phyloP scores from a whole-genome alignment of 176 grass and related monocot species.

The maize (Zea mays) region DNA sequence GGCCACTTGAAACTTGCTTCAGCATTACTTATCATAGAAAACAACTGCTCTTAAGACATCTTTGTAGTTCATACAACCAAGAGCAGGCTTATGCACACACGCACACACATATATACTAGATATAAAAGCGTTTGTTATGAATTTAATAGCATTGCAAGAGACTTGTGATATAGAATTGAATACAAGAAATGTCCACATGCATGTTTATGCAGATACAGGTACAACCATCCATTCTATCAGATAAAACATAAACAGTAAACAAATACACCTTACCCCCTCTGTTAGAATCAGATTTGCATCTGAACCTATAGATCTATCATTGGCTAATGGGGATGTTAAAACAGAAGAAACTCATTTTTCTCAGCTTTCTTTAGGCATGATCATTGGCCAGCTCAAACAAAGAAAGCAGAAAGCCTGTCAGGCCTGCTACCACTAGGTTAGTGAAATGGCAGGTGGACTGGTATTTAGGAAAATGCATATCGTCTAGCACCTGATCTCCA shows the following conservation, averaged over 20 bases:
- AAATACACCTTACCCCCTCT: conserved; percentile 24
- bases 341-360: background rate
- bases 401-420: conserved; percentile 27
- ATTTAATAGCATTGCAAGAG: background rate
- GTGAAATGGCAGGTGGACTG: conserved; percentile 13
- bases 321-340: conserved; percentile 21
- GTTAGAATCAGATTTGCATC: conserved; percentile 30
- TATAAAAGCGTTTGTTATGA: background rate
- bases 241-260: conserved; percentile 32
- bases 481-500: background rate
- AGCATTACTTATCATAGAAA: background rate
- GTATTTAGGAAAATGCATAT: conserved; percentile 11
- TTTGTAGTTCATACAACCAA: background rate
- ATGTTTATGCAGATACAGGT: conserved; percentile 29
- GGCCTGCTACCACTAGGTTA: conserved; percentile 30
- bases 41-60: background rate
- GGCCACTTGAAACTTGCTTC: background rate
- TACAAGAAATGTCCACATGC: conserved; percentile 15
- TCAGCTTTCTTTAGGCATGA: conserved; percentile 4
- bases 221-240: conserved; percentile 22
- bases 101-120: background rate
- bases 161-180: conserved; percentile 22
- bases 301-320: conserved; percentile 27
- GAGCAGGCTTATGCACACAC: background rate
- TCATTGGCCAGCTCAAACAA: conserved; percentile 10